Evolutionary conservation across 495 filamentous ascomycete species (phyloP).

Genomic region (Neurospora tetraspora): DNA sequence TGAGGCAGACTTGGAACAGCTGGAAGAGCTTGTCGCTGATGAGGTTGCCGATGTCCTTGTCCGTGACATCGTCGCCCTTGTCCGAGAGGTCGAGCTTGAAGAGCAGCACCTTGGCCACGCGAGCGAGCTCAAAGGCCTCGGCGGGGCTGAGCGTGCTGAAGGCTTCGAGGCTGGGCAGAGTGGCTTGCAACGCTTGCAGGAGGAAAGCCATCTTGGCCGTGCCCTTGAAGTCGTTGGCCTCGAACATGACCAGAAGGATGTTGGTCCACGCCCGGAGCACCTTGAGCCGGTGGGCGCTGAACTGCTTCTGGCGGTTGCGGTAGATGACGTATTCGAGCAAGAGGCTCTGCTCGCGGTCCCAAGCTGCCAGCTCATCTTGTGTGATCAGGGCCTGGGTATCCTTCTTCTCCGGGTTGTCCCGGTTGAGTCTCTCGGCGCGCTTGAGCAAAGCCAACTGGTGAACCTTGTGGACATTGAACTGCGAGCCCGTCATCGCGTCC

Average conservation of each 20-base stretch:
- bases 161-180: slow-evolving; percentile 73
- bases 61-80: slow-evolving; percentile 29
- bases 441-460: slow-evolving; percentile 53
- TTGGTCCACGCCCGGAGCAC: slow-evolving; percentile 73
- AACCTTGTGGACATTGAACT: slow-evolving; percentile 51
- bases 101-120: slow-evolving; percentile 65
- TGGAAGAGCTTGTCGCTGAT: slow-evolving; percentile 84
- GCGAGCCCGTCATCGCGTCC: slow-evolving; percentile 35
- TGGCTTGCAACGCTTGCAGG: slow-evolving; percentile 71
- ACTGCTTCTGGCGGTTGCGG: slow-evolving; percentile 53
- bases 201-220: slow-evolving; percentile 62
- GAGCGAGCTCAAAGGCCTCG: slow-evolving; percentile 64
- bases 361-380: slow-evolving; percentile 45
- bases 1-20: slow-evolving; percentile 74
- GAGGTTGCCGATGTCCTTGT: slow-evolving; percentile 49
- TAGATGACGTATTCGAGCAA: slow-evolving; percentile 47
- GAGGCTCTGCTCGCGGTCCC: slow-evolving; percentile 47
- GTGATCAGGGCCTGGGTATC: slow-evolving; percentile 39
- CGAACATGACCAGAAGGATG: slow-evolving; percentile 66
- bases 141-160: slow-evolving; percentile 52
- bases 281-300: slow-evolving; percentile 48
- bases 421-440: slow-evolving; percentile 33
- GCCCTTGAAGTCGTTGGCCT: slow-evolving; percentile 62
- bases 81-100: slow-evolving; percentile 53
- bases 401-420: slow-evolving; percentile 4